A percentile compares a stretch with the other conserved stretches of the same genome.
Evolutionary conservation across 78 protist species (phyloP).

Genomic region (Dictyostelium citrinum): DNA sequence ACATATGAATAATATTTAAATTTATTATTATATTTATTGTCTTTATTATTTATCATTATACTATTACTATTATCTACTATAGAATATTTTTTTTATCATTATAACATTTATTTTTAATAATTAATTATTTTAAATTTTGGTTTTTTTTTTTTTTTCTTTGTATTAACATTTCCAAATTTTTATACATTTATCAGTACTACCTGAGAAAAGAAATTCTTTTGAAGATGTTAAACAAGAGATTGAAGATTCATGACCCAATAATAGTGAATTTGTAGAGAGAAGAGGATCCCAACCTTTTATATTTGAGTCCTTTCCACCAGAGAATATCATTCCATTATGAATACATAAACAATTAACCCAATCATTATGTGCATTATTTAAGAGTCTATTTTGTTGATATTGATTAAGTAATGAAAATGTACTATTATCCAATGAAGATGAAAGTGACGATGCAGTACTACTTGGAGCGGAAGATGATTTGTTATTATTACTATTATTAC

Average conservation of each 20-base stretch:
- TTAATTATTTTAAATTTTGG: neutral
- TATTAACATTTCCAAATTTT: conserved; percentile 51
- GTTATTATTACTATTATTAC: neutral
- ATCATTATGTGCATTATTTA: conserved; percentile 30
- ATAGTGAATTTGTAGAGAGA: neutral
- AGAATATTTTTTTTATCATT: neutral
- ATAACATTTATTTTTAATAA: neutral
- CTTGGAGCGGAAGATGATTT: neutral
- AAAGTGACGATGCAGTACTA: neutral
- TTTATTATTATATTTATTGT: neutral
- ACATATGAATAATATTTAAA: neutral
- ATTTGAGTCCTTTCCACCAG: conserved; percentile 69
- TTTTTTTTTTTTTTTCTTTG: neutral
- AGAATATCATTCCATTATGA: conserved; percentile 29
- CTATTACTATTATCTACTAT: neutral
- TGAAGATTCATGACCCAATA: conserved; percentile 61
- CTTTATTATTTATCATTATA: neutral
- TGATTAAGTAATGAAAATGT: neutral
- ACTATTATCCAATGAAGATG: neutral
- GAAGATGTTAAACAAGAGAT: conserved; percentile 36
- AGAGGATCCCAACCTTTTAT: conserved; percentile 77
- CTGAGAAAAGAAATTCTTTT: conserved; percentile 30
- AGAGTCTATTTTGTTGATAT: conserved; percentile 37
- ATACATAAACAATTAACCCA: conserved; percentile 40
- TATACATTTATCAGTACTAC: conserved; percentile 57